Evolutionary conservation across 2,329 filamentous ascomycete genomes (phyloP).

Genomic region (Calonectria honghensis): DNA sequence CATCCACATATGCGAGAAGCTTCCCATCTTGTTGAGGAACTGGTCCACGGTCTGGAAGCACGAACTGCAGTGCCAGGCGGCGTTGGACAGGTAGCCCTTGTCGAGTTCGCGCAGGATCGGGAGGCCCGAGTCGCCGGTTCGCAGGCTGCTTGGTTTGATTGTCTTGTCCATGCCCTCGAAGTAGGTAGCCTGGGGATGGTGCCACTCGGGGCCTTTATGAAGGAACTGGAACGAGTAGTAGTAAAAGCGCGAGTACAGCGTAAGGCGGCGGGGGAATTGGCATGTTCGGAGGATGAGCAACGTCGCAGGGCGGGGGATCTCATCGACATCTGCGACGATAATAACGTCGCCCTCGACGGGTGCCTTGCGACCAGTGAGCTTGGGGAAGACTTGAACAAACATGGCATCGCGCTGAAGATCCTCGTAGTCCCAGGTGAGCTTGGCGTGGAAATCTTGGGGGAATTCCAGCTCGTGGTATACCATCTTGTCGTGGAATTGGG

Average conservation of each 20-base stretch:
- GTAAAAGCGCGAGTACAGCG: conserved; percentile 71
- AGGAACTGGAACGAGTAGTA: conserved; percentile 76
- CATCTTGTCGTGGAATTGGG: conserved; percentile 74
- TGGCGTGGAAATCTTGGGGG: conserved; percentile 62
- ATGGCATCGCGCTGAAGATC: conserved; percentile 74
- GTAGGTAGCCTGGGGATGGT: conserved; percentile 76
- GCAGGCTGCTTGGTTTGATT: conserved; percentile 72
- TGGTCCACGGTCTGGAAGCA: conserved; percentile 75
- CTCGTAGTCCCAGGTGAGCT: conserved; percentile 70
- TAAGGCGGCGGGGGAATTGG: conserved; percentile 71
- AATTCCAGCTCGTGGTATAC: conserved; percentile 74
- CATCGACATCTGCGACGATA: conserved; percentile 76
- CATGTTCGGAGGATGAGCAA: conserved; percentile 70
- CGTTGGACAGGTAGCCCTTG: conserved; percentile 67
- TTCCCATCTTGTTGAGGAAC: conserved; percentile 73
- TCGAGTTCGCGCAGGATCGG: conserved; percentile 63
- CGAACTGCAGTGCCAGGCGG: conserved; percentile 78
- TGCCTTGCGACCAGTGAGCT: conserved; percentile 63
- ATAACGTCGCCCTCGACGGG: conserved; percentile 72
- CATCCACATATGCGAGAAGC: conserved; percentile 73
- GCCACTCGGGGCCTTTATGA: conserved; percentile 65
- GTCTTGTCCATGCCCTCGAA: conserved; percentile 67
- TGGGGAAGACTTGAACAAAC: conserved; percentile 73
- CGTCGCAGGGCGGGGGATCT: conserved; percentile 73
- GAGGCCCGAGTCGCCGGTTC: conserved; percentile 66